Evolutionary conservation across 768 basidiomycete species (phyloP), one percentile per base, ranked within the genome.

Genomic region (Hemileccinum impolitum): DNA sequence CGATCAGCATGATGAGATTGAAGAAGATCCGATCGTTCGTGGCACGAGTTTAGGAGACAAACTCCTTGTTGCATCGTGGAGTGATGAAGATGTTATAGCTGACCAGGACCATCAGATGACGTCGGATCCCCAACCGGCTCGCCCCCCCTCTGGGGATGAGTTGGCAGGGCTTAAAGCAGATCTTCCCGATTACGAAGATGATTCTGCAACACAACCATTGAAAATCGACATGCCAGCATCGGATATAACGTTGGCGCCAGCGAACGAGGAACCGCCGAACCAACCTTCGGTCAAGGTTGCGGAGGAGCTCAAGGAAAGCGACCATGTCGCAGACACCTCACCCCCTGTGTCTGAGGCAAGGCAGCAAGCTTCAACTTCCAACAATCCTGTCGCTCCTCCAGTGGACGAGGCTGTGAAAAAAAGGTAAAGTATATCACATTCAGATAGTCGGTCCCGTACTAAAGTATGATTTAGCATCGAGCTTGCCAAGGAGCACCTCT

Each of bases 181-280:
- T 26, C 73, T 87, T 21, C 69, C 78, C 8, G 82, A 84, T 53
- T 86, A 79, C 53, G 80, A 84, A 40, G 82, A 81, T n/a, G 73
- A 72, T 38, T 36, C 52, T 6, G 47, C 54, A 42, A 46, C 56
- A 13, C 60, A 62, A 26, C 32, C 39, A 7, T 51, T 43, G 7
- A 40, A 39, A 25, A 39, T 17, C 0, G 37, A 51, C n/a, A 17
- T 11, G 52, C 53, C 44, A 8, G 54, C 49, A 21, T 45, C 49
- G 3, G 57, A 52, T 40, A 10, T 13, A 19, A 12, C 25, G 11
- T 6, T 43, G 26, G 39, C 15, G 43, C 25, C 39, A 23, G 41
- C 3, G 5, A 26, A 55, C 37, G 48, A 54, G 2, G 43, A 48
- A 18, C 13, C 37, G 3, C 25, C 18, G 9, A 28, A 47, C 17